A percentile compares a stretch with the other conserved stretches of the same genome.
phyloP scores from a whole-genome alignment of 2,329 filamentous ascomycete genomes.

The Ambrosiella beaveri region DNA sequence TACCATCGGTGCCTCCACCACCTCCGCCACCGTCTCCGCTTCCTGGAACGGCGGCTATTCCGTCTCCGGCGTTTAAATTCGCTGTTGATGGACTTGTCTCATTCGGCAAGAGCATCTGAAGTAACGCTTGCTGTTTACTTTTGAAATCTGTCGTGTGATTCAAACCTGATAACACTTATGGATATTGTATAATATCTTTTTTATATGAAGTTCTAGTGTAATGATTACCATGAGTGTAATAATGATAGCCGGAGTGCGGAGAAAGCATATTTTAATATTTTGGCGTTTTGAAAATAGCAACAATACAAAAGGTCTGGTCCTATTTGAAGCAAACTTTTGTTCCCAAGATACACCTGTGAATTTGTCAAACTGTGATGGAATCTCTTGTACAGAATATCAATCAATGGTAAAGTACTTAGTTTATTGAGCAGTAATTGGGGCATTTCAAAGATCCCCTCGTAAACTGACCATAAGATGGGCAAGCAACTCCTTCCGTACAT shows the following conservation, averaged over 20 bases:
- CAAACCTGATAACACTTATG: neutral
- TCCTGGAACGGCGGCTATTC: constrained; percentile 19
- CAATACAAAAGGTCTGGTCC: constrained; percentile 3
- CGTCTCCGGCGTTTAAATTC: constrained; percentile 2
- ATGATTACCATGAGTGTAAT: neutral
- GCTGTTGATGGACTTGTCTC: neutral
- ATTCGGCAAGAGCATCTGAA: neutral
- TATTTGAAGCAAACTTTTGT: neutral
- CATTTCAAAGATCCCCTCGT: too few species aligned
- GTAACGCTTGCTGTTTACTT: neutral
- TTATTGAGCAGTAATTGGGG: too few species aligned
- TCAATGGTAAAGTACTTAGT: too few species aligned
- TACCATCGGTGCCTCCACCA: constrained; percentile 19
- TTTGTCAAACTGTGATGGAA: too few species aligned
- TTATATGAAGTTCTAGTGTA: neutral
- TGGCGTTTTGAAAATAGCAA: neutral
- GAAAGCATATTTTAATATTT: neutral
- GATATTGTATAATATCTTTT: neutral
- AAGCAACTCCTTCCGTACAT: too few species aligned
- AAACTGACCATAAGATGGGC: too few species aligned
- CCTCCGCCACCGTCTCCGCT: constrained; percentile 18
- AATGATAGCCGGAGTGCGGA: constrained; percentile 2
- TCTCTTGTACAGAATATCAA: too few species aligned
- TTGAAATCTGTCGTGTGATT: neutral
- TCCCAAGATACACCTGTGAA: too few species aligned